These are phyloP conservation scores for Lepiota brunneoincarnata DNA, from an alignment of 768 basidiomycete species.

Conservation along the genomic window DNA sequence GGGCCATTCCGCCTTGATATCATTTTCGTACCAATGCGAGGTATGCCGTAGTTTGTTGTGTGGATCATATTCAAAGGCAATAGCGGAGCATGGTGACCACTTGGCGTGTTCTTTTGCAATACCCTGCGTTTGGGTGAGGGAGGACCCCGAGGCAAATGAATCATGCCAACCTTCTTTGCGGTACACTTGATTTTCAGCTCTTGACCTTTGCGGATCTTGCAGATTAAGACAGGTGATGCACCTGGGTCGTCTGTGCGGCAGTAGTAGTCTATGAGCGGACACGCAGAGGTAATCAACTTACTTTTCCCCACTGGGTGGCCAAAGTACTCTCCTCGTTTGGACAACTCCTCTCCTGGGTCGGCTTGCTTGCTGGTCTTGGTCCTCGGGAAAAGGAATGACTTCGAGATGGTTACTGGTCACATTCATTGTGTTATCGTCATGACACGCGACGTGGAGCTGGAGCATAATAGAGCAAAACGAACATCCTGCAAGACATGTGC, in stretches of 20 bases:
- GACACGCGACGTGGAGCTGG: constrained; percentile 73
- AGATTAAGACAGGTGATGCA: constrained; percentile 73
- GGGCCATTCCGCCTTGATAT: constrained; percentile 87
- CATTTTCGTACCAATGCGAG: constrained; percentile 88
- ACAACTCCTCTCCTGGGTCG: constrained; percentile 64
- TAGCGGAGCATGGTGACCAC: constrained; percentile 95
- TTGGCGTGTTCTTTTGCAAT: constrained; percentile 99
- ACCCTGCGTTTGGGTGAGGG: constrained; percentile 52
- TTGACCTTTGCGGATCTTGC: constrained; percentile 93
- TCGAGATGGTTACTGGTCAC: constrained; percentile 87
- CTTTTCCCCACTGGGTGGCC: constrained; percentile 86
- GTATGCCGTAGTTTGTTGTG: constrained; percentile 97
- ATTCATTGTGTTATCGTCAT: constrained; percentile 72
- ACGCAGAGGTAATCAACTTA: constrained; percentile 29
- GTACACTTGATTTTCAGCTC: constrained; percentile 82
- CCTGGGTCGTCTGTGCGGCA: constrained; percentile 54
- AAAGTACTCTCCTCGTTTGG: constrained; percentile 72
- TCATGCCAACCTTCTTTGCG: constrained; percentile 80
- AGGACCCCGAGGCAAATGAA: not conserved
- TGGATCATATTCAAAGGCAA: constrained; percentile 97
- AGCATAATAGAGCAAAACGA: constrained; percentile 83
- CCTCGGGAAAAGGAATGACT: constrained; percentile 39
- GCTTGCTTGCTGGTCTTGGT: constrained; percentile 29
- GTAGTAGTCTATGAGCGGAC: not conserved
- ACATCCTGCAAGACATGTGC: constrained; percentile 83